Evolutionary conservation across 805 yeast species (phyloP).

Genomic region (Metschnikowia arizonensis): DNA sequence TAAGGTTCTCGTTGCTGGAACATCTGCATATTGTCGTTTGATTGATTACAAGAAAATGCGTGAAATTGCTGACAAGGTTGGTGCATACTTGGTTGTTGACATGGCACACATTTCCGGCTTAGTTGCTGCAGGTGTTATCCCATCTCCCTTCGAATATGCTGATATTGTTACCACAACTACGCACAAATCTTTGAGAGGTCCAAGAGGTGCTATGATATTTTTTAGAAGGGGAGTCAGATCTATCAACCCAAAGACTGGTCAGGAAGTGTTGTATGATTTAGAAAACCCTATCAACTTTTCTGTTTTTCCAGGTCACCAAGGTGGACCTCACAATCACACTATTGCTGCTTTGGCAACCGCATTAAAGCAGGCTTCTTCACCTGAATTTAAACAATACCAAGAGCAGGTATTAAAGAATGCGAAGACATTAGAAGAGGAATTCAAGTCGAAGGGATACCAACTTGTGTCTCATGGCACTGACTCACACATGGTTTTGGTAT

Average conservation of each 20-base stretch:
- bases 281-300: constrained; percentile 96
- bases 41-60: constrained; percentile 97
- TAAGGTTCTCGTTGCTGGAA: constrained; percentile 94
- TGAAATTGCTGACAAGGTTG: constrained; percentile 93
- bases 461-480: constrained; percentile 95
- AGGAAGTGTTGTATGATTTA: constrained; percentile 84
- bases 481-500: constrained; percentile 91
- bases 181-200: constrained; percentile 97
- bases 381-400: constrained; percentile 91
- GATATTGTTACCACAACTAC: constrained; percentile 98
- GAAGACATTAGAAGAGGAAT: constrained; percentile 69
- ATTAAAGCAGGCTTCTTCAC: constrained; percentile 85
- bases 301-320: constrained; percentile 99
- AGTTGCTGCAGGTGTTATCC: constrained; percentile 92
- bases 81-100: constrained; percentile 93
- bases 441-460: constrained; percentile 67
- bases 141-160: constrained; percentile 94
- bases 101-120: constrained; percentile 99
- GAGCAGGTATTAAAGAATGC: constrained; percentile 85
- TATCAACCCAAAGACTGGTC: constrained; percentile 78
- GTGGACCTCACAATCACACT: constrained; percentile 99
- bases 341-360: constrained; percentile 97
- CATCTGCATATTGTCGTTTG: constrained; percentile 95
- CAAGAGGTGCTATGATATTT: constrained; percentile 99
- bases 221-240: constrained; percentile 94